Percentiles rank a stretch among this genome's conserved stretches.
phyloP scores from a whole-genome alignment of 495 filamentous ascomycete genomes.

The Endocarpon pusillum region DNA sequence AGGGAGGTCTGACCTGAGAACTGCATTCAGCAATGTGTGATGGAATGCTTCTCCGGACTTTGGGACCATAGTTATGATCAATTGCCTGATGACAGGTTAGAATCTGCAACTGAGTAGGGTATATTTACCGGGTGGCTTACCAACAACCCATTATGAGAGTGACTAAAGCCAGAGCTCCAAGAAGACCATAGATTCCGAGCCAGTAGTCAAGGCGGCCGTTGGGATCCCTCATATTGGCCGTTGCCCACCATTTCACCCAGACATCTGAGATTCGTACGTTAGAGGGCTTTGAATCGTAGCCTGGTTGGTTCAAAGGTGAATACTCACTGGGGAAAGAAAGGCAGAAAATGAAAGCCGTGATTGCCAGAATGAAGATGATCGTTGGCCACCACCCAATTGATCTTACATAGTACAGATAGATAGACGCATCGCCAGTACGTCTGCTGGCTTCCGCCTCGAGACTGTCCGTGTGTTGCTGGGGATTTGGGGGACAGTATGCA shows the following conservation, averaged over 20 bases:
- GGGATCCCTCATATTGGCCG: constrained; percentile 22
- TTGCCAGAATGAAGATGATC: constrained; percentile 24
- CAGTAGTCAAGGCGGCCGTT: constrained; percentile 30
- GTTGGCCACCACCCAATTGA: constrained; percentile 32
- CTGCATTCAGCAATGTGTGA: constrained; percentile 28
- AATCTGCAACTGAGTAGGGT: neutral
- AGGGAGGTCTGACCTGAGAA: constrained; percentile 20
- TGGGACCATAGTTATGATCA: constrained; percentile 37
- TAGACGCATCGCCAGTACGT: constrained; percentile 32
- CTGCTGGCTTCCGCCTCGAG: constrained; percentile 18
- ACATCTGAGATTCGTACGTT: constrained; percentile 17
- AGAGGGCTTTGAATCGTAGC: constrained; percentile 1
- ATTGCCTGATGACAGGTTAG: constrained; percentile 16
- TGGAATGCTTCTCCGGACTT: constrained; percentile 34
- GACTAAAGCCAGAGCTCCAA: constrained; percentile 27
- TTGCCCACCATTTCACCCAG: constrained; percentile 40
- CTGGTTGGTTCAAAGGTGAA: constrained; percentile 3
- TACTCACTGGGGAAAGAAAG: constrained; percentile 28
- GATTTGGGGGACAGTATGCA: constrained; percentile 9
- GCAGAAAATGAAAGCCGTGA: constrained; percentile 26
- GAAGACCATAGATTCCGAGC: constrained; percentile 37
- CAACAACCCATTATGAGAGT: constrained; percentile 28
- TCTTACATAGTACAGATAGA: constrained; percentile 42
- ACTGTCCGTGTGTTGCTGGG: constrained; percentile 5
- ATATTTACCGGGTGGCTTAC: constrained; percentile 14